Evolutionary conservation across 140 eudicot species (phyloP).

Genomic region (Oenanthe javanica): DNA sequence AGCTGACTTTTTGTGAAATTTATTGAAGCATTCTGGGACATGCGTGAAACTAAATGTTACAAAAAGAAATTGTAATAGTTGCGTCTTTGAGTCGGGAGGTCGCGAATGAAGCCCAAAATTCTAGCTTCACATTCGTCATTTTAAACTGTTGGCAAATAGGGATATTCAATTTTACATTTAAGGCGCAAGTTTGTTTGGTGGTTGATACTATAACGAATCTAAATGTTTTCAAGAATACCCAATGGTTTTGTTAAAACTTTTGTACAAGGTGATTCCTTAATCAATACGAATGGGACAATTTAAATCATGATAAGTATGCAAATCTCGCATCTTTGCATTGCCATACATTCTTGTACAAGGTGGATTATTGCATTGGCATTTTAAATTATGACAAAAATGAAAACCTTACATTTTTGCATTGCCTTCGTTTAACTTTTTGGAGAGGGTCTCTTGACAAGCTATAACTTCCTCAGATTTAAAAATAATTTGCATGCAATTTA

Average conservation of each 20-base stretch:
- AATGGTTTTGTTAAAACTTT: too few species aligned
- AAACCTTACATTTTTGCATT: background rate
- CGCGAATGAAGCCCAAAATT: background rate
- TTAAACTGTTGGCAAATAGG: background rate
- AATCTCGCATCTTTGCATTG: background rate
- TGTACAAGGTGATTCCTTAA: background rate
- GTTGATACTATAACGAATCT: background rate
- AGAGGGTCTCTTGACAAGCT: background rate
- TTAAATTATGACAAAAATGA: background rate
- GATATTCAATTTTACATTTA: background rate
- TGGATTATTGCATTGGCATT: background rate
- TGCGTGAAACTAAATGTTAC: too few species aligned
- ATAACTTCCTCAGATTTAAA: background rate
- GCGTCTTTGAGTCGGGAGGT: too few species aligned
- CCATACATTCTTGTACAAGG: background rate
- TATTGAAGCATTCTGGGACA: too few species aligned
- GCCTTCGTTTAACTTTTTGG: background rate
- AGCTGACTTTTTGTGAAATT: too few species aligned
- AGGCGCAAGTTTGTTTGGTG: background rate
- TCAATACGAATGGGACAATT: background rate
- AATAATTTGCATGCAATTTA: background rate
- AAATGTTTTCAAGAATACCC: background rate
- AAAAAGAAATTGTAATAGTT: too few species aligned
- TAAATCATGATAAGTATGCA: background rate
- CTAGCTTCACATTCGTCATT: background rate